Percentiles rank a stretch among this genome's conserved stretches.
Evolutionary conservation across 164 flowering plant species (phyloP).

Genomic region (Kalanchoe fedtschenkoi): DNA sequence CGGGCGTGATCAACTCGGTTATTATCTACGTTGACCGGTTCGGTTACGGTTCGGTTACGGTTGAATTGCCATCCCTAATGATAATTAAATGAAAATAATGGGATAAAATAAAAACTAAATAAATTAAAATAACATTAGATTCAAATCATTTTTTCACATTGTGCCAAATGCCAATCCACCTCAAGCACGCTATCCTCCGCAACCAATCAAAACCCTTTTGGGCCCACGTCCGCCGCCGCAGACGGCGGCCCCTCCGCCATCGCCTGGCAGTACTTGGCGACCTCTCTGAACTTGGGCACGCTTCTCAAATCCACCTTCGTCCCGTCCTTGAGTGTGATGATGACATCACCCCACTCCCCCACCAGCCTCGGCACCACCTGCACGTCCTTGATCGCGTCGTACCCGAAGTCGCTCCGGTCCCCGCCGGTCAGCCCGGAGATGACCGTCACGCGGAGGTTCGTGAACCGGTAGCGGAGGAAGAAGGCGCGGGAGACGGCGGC

Average conservation of each 20-base stretch:
- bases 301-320: slow-evolving; percentile 88
- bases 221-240: slow-evolving; percentile 21
- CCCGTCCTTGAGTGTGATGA: slow-evolving; percentile 79
- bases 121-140: too few relatives aligned
- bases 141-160: too few relatives aligned
- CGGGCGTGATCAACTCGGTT: too few relatives aligned
- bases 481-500: slow-evolving; percentile 86
- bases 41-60: too few relatives aligned
- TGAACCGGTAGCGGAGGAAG: slow-evolving; percentile 78
- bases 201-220: slow-evolving; percentile 45
- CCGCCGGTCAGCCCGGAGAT: slow-evolving; percentile 85
- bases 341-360: slow-evolving; percentile 95
- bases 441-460: slow-evolving; percentile 80
- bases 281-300: slow-evolving; percentile 86
- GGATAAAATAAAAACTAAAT: too few relatives aligned
- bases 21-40: too few relatives aligned
- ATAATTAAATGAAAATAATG: too few relatives aligned
- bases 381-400: slow-evolving; percentile 71
- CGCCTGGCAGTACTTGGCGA: slow-evolving; percentile 65
- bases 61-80: too few relatives aligned
- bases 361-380: slow-evolving; percentile 91
- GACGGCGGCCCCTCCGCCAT: slow-evolving; percentile 47
- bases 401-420: slow-evolving; percentile 82
- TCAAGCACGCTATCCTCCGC: neutral
- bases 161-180: neutral